These are phyloP conservation scores for Sordaria brevicollis DNA, from an alignment of 495 filamentous ascomycete genomes.

Conservation along the genomic window DNA sequence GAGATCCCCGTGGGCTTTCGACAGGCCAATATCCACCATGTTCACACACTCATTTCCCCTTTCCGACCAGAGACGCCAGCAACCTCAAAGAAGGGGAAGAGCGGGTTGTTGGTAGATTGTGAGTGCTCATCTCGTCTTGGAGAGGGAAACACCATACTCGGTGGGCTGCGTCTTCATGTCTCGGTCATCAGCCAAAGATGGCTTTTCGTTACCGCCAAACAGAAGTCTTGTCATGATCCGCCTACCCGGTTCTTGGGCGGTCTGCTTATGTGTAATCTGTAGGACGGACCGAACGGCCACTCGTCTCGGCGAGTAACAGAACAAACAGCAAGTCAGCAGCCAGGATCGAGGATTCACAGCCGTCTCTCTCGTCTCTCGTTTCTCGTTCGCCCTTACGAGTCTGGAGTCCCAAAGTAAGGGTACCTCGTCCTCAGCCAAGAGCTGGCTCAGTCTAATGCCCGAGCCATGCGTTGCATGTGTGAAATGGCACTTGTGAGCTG, in stretches of 20 bases:
- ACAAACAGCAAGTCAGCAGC: not conserved
- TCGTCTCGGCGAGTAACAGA: not conserved
- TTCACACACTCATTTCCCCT: not conserved
- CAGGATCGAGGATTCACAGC: not conserved
- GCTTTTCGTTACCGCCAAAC: not conserved
- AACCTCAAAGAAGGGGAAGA: not conserved
- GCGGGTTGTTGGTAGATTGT: not conserved
- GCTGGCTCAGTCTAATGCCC: not conserved
- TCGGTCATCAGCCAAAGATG: not conserved
- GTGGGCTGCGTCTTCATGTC: not conserved
- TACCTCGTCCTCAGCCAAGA: not conserved
- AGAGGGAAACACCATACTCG: not conserved
- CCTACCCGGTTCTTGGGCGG: not conserved
- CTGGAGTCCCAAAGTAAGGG: not conserved
- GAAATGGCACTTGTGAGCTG: not conserved
- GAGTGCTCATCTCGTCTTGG: not conserved
- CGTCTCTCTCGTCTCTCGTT: no score
- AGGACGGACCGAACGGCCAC: not conserved
- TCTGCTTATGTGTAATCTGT: not conserved
- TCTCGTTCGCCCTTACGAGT: not conserved
- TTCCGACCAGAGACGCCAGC: not conserved
- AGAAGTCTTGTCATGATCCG: not conserved
- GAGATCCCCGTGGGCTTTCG: not conserved
- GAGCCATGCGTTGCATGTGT: not conserved
- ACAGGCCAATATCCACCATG: not conserved